Evolutionary conservation across 2,329 filamentous ascomycete species (phyloP).

Genomic region (Penicillium freii): DNA sequence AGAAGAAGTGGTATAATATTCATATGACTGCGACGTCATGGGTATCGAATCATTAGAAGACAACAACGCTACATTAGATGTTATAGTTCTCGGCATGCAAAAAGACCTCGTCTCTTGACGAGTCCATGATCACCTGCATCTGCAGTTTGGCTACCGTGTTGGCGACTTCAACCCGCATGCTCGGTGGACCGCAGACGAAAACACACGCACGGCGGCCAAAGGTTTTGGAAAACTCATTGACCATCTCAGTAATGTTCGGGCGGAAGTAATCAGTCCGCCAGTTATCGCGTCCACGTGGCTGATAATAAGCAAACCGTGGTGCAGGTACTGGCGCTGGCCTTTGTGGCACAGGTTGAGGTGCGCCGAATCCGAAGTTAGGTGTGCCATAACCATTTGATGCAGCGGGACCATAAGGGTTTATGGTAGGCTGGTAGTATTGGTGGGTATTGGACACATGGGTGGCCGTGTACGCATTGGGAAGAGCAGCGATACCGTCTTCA

Average conservation of each 20-base stretch:
- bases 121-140: slow-evolving; percentile 75
- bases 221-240: slow-evolving; percentile 76
- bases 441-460: slow-evolving; percentile 20
- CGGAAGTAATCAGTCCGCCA: slow-evolving; percentile 93
- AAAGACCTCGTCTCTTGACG: slow-evolving; percentile 82
- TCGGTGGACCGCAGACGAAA: slow-evolving; percentile 85
- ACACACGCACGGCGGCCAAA: slow-evolving; percentile 81
- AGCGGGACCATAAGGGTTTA: slow-evolving; percentile 3
- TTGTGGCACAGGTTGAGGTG: slow-evolving; percentile 81
- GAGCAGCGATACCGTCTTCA: slow-evolving; percentile 77
- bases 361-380: slow-evolving; percentile 70
- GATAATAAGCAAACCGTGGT: slow-evolving; percentile 84
- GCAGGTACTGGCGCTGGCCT: slow-evolving; percentile 74
- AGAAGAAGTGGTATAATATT: not conserved
- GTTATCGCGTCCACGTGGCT: slow-evolving; percentile 58
- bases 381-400: slow-evolving; percentile 2
- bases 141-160: slow-evolving; percentile 80
- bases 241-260: slow-evolving; percentile 81
- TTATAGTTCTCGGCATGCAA: slow-evolving; percentile 95
- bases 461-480: slow-evolving; percentile 57
- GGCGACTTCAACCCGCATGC: slow-evolving; percentile 85
- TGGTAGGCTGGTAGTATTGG: slow-evolving; percentile 19
- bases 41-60: slow-evolving; percentile 18
- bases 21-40: slow-evolving; percentile 5
- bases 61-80: slow-evolving; percentile 53